A percentile compares a stretch with the other conserved stretches of the same genome.
phyloP scores from a whole-genome alignment of 1,284 basidiomycete species.

The Apiotrichum siamense region DNA sequence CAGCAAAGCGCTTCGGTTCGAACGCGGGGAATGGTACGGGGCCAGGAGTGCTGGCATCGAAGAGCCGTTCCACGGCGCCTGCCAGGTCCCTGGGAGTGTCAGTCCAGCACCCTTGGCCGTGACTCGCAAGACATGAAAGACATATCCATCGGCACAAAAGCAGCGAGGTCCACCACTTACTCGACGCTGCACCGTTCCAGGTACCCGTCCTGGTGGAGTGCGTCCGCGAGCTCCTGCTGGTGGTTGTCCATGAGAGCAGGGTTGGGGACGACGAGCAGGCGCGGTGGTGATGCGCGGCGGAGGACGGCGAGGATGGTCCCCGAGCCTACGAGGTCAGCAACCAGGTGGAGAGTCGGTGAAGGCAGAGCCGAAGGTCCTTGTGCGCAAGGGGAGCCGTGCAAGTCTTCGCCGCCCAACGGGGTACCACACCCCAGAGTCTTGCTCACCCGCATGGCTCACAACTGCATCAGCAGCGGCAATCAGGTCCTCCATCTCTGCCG shows the following conservation, averaged over 20 bases:
- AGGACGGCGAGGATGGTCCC: constrained; percentile 90
- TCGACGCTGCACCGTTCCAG: constrained; percentile 55
- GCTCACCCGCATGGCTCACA: constrained; percentile 85
- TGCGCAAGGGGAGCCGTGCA: too few relatives aligned
- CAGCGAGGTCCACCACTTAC: constrained; percentile 20
- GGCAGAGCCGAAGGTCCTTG: too few relatives aligned
- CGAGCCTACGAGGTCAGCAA: constrained; percentile 59
- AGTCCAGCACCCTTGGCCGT: too few relatives aligned
- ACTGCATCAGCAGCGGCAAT: constrained; percentile 66
- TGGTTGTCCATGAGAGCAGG: constrained; percentile 85
- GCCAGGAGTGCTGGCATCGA: background rate
- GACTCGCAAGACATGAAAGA: too few relatives aligned
- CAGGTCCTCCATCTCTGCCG: constrained; percentile 54
- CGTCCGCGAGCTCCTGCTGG: constrained; percentile 78
- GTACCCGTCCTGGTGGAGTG: constrained; percentile 60
- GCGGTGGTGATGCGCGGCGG: constrained; percentile 56
- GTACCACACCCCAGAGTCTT: background rate
- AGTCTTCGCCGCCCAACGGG: too few relatives aligned
- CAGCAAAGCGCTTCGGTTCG: constrained; percentile 10
- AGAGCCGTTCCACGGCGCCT: background rate
- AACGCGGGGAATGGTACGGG: constrained; percentile 18
- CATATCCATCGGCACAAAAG: too few relatives aligned
- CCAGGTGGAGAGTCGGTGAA: background rate
- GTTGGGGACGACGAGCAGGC: constrained; percentile 84
- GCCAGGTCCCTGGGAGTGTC: constrained; percentile 4